Evolutionary conservation across 2,329 filamentous ascomycete species (phyloP).

Genomic region (Colletotrichum brevisporum): DNA sequence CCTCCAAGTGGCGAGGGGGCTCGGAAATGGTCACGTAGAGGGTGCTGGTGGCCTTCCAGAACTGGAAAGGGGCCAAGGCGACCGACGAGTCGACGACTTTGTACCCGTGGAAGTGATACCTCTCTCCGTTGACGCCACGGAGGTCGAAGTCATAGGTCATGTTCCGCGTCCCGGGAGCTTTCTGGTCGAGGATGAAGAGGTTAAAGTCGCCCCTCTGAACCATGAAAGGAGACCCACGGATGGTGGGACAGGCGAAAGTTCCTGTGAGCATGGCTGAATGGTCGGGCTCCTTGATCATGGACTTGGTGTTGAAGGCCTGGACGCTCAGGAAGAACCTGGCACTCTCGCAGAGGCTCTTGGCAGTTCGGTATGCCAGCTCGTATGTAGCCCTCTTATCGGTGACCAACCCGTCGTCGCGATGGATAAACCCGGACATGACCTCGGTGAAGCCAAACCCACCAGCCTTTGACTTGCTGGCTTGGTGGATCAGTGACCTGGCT

Average conservation of each 20-base stretch:
- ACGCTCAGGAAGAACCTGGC: conserved; percentile 73
- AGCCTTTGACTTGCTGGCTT: conserved; percentile 59
- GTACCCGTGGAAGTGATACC: conserved; percentile 72
- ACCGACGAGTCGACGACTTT: conserved; percentile 74
- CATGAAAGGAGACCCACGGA: conserved; percentile 72
- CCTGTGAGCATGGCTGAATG: conserved; percentile 70
- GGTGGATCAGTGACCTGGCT: conserved; percentile 55
- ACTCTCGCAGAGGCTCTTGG: conserved; percentile 66
- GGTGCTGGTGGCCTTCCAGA: conserved; percentile 74
- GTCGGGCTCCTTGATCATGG: conserved; percentile 61
- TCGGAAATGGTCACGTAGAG: conserved; percentile 73
- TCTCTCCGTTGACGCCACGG: conserved; percentile 65
- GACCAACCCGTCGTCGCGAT: conserved; percentile 56
- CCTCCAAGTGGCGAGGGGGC: conserved; percentile 43
- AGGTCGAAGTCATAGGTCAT: conserved; percentile 75
- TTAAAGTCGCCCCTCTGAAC: conserved; percentile 70
- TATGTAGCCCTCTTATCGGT: conserved; percentile 66
- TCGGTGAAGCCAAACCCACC: conserved; percentile 73
- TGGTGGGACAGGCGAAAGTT: conserved; percentile 69
- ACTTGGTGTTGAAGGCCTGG: conserved; percentile 66
- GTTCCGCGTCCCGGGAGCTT: conserved; percentile 70
- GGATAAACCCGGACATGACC: conserved; percentile 74
- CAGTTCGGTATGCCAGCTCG: conserved; percentile 65
- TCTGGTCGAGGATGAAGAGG: conserved; percentile 67
- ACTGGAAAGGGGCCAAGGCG: conserved; percentile 66